Base-by-base conservation (phyloP, 192 early-diverging fungal species). In the Podila verticillata region DNA sequence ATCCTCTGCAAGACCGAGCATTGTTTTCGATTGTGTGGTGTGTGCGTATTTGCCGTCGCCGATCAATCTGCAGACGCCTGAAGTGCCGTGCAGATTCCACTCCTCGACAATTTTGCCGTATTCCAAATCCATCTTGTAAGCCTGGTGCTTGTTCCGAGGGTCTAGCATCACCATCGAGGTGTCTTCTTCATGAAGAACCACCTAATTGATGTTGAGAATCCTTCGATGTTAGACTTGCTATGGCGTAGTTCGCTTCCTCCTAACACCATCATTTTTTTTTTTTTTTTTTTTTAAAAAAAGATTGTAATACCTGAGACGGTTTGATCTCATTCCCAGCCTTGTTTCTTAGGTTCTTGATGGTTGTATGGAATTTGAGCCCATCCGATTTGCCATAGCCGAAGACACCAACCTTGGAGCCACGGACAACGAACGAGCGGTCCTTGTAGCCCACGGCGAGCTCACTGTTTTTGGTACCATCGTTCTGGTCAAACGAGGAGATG, bases 41-140 rank as follows among this genome's bases (percentile, higher is more conserved):
- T 94, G 93, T 28, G 93, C 86, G 83, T 91, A 94, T 82, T 97
- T 97, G 65, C 81, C 74, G 47, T 86, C 89, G 0, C 95, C 92
- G 20, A 93, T 83, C 26, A 97, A 87, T 49, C 89, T 87, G 61
- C 84, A 82, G 4, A 83, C 89, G 12, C 87, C 86, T 26, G 93
- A 82, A 57, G 91, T 72, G 57, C 95, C 93, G 60, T 95, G 90
- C 48, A 96, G 87, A 35, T 92, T 89, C 94, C 95, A 98, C 83
- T 97, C 94, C 65, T 98, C 96, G 13, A 97, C 97, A 20, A 98
- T 90, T 84, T 95, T 92, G 39, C 95, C 97, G 73, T 85, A 84
- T 74, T 96, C 94, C 29, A 98, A 80, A 81, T 98, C 97, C 96
- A 98, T 96, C 66, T 87, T 89, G 87, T 90, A 96, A 57, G 96